Conservation (phyloP, 1,284 basidiomycete species). For the Phellinidium pouzarii region DNA sequence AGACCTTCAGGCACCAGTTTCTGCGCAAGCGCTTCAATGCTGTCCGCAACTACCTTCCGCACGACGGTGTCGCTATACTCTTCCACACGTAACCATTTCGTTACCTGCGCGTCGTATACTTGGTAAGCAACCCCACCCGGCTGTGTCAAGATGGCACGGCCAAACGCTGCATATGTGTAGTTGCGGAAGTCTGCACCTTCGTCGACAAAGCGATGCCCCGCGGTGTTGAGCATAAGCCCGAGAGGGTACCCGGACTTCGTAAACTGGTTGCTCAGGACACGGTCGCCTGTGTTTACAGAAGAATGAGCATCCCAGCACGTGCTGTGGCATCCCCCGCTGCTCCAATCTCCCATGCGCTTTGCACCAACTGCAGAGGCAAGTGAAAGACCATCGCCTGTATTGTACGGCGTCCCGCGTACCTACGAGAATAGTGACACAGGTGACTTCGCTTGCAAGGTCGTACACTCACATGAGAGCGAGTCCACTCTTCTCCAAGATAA, state of each 20-base stretch:
- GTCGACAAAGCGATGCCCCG: slow-evolving; percentile 56
- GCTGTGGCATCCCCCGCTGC: slow-evolving; percentile 48
- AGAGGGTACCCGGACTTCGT: slow-evolving; percentile 69
- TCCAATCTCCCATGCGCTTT: slow-evolving; percentile 51
- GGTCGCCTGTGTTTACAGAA: slow-evolving; percentile 40
- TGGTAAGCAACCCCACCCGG: slow-evolving; percentile 56
- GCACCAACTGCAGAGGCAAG: slow-evolving; percentile 49
- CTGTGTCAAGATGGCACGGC: slow-evolving; percentile 49
- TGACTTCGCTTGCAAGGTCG: too few relatives aligned
- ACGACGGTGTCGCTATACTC: slow-evolving; percentile 59
- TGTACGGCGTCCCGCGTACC: slow-evolving; percentile 65
- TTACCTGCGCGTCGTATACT: slow-evolving; percentile 47
- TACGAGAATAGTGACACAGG: slow-evolving; percentile 22
- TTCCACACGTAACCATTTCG: slow-evolving; percentile 43
- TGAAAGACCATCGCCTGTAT: slow-evolving; percentile 54
- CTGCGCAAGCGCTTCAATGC: slow-evolving; percentile 43
- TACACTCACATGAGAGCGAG: slow-evolving; percentile 43
- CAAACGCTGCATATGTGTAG: slow-evolving; percentile 65
- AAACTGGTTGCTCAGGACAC: slow-evolving; percentile 56
- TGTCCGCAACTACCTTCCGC: slow-evolving; percentile 43
- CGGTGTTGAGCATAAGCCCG: slow-evolving; percentile 57
- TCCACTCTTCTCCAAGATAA: slow-evolving; percentile 51
- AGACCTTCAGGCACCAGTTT: slow-evolving; percentile 42
- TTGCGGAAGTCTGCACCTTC: slow-evolving; percentile 66
- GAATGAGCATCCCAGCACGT: slow-evolving; percentile 69